These are phyloP conservation scores for Calonectria naviculata DNA, from an alignment of 2,329 filamentous ascomycete genomes.

Conservation along the genomic window DNA sequence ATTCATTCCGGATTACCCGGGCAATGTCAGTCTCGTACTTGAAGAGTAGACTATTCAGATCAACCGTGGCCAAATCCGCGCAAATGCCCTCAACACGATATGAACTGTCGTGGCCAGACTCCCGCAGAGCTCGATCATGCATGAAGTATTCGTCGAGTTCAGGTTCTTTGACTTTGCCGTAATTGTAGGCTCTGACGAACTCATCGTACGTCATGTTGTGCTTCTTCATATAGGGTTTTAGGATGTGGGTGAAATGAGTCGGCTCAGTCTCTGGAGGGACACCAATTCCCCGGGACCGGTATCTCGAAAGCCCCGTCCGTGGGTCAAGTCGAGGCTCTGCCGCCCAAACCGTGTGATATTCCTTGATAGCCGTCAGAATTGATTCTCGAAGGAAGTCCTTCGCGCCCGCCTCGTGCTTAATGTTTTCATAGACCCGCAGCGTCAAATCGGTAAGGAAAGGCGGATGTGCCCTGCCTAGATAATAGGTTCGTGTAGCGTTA, in stretches of 20 bases:
- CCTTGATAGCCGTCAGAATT: constrained; percentile 93
- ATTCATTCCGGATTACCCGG: constrained; percentile 84
- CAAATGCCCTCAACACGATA: constrained; percentile 94
- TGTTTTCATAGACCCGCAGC: constrained; percentile 90
- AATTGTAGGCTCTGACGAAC: constrained; percentile 91
- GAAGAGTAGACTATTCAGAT: constrained; percentile 93
- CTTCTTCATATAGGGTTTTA: constrained; percentile 86
- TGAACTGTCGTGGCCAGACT: constrained; percentile 96
- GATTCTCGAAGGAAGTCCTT: constrained; percentile 83
- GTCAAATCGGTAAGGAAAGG: constrained; percentile 99
- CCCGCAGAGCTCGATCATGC: constrained; percentile 94
- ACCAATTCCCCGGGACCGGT: constrained; percentile 84
- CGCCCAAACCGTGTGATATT: constrained; percentile 93
- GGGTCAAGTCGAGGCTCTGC: constrained; percentile 81
- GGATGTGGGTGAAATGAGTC: constrained; percentile 84
- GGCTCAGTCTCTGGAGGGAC: constrained; percentile 94
- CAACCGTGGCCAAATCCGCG: constrained; percentile 90
- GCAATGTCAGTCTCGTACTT: constrained; percentile 98
- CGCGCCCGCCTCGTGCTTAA: constrained; percentile 85
- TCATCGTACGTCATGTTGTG: constrained; percentile 83
- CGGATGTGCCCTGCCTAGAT: constrained; percentile 92
- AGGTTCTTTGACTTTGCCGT: constrained; percentile 79
- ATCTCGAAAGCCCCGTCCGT: constrained; percentile 83
- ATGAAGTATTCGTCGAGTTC: constrained; percentile 95
- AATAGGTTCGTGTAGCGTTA: constrained; percentile 97